Evolutionary conservation across 352 stramenopile species (phyloP).

Genomic region (Pythium scleroteichum): DNA sequence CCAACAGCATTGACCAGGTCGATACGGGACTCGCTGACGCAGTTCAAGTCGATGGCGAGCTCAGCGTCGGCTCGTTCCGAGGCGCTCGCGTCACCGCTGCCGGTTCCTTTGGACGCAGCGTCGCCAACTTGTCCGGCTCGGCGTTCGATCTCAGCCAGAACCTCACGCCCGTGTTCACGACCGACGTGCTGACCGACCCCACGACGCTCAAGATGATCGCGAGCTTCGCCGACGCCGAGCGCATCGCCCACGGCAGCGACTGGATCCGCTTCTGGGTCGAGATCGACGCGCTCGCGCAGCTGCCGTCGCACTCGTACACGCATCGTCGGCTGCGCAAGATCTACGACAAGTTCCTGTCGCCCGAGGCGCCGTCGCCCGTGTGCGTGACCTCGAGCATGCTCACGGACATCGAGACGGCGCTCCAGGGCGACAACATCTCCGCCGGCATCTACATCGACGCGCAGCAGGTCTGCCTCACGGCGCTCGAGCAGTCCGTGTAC

Average conservation of each 20-base stretch:
- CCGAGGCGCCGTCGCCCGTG: constrained; percentile 65
- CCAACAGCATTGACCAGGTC: constrained; percentile 16
- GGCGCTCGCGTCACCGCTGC: not conserved
- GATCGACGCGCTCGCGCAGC: constrained; percentile 69
- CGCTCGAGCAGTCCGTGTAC: constrained; percentile 74
- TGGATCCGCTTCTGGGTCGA: constrained; percentile 82
- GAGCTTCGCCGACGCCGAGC: constrained; percentile 54
- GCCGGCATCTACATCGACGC: constrained; percentile 68
- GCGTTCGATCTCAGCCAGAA: constrained; percentile 71
- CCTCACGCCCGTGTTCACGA: constrained; percentile 75
- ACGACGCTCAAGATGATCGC: constrained; percentile 75
- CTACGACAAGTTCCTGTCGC: constrained; percentile 86
- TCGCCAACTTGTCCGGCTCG: not conserved
- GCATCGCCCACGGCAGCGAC: constrained; percentile 58
- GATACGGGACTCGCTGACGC: not conserved
- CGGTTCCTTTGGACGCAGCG: not conserved
- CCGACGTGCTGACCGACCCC: constrained; percentile 73
- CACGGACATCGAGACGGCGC: constrained; percentile 55
- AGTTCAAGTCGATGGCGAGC: not conserved
- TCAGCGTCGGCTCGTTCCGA: not conserved
- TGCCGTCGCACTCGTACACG: constrained; percentile 81
- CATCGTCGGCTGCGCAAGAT: constrained; percentile 79
- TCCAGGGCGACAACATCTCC: constrained; percentile 67
- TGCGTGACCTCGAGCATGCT: constrained; percentile 76
- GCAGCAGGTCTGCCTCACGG: constrained; percentile 63